Evolutionary conservation across 2,329 filamentous ascomycete species (phyloP).

Genomic region (Trichoderma endophyticum): DNA sequence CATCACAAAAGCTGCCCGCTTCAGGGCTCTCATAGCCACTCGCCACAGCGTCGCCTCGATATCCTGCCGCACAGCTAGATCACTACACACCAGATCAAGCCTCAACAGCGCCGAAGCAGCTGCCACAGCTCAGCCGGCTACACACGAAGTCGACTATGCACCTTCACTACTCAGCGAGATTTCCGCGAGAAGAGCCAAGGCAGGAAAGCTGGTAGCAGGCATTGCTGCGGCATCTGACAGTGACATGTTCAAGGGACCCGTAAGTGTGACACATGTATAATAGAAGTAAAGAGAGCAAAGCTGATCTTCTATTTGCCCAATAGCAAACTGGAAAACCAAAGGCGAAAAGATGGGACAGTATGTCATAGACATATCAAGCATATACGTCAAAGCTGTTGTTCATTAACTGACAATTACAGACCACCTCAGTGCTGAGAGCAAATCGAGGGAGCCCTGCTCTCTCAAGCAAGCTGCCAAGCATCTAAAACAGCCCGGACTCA

Average conservation of each 20-base stretch:
- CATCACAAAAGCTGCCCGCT: slow-evolving; percentile 23
- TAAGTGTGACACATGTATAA: slow-evolving; percentile 36
- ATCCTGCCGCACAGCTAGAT: background rate
- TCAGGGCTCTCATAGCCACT: slow-evolving; percentile 14
- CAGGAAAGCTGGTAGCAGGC: slow-evolving; percentile 69
- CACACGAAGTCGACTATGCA: slow-evolving; percentile 24
- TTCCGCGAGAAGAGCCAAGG: slow-evolving; percentile 55
- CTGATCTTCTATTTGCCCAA: background rate
- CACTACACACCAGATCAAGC: slow-evolving; percentile 23
- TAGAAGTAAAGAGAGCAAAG: background rate
- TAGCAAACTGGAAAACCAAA: slow-evolving; percentile 60
- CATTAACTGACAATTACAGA: slow-evolving; percentile 33
- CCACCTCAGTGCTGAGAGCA: slow-evolving; percentile 61
- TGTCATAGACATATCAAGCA: slow-evolving; percentile 37
- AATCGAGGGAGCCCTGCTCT: slow-evolving; percentile 60
- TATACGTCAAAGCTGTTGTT: background rate
- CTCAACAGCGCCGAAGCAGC: slow-evolving; percentile 27
- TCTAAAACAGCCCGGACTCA: slow-evolving; percentile 76
- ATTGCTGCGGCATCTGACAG: slow-evolving; percentile 75
- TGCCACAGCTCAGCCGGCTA: slow-evolving; percentile 25
- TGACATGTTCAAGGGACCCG: slow-evolving; percentile 77
- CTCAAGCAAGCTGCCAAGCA: slow-evolving; percentile 79
- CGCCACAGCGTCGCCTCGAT: slow-evolving; percentile 10
- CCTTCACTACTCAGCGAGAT: slow-evolving; percentile 32
- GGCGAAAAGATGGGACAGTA: slow-evolving; percentile 82